Conservation (phyloP, 768 basidiomycete genomes). For the Suillus subalutaceus region DNA sequence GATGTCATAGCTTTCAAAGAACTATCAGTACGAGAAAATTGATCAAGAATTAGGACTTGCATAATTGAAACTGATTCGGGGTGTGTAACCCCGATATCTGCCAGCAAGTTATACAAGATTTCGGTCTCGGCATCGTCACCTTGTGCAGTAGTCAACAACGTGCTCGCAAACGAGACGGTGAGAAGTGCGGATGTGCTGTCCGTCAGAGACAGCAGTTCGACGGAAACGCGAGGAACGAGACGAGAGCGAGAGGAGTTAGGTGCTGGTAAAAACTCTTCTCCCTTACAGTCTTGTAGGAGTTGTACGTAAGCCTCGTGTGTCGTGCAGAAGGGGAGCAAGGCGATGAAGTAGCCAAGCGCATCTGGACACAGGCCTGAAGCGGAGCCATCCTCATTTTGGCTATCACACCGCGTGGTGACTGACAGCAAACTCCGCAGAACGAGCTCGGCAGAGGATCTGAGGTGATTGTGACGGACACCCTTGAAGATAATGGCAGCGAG, state of each 20-base stretch:
- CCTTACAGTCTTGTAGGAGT: constrained; percentile 65
- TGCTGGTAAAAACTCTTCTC: constrained; percentile 48
- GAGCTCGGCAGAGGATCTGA: constrained; percentile 62
- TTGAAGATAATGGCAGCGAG: constrained; percentile 86
- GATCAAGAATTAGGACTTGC: constrained; percentile 48
- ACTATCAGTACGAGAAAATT: constrained; percentile 12
- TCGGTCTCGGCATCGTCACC: constrained; percentile 82
- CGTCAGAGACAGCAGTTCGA: constrained; percentile 59
- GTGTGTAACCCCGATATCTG: constrained; percentile 65
- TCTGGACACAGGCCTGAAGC: constrained; percentile 55
- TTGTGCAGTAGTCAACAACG: constrained; percentile 75
- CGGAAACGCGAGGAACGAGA: constrained; percentile 54
- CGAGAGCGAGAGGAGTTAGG: constrained; percentile 41
- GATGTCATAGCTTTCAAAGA: constrained; percentile 62
- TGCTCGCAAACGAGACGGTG: constrained; percentile 71
- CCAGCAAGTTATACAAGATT: constrained; percentile 75
- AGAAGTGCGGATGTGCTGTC: constrained; percentile 72
- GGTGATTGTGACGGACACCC: constrained; percentile 70
- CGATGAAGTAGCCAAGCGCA: constrained; percentile 77
- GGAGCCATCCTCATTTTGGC: constrained; percentile 40
- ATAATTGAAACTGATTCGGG: constrained; percentile 74
- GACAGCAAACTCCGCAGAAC: constrained; percentile 64
- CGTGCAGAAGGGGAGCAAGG: constrained; percentile 71
- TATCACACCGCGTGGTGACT: constrained; percentile 54
- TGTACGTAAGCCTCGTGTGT: constrained; percentile 55